Evolutionary conservation across 1,139 yeast genomes (phyloP).

Genomic region (Wickerhamomyces sp.): DNA sequence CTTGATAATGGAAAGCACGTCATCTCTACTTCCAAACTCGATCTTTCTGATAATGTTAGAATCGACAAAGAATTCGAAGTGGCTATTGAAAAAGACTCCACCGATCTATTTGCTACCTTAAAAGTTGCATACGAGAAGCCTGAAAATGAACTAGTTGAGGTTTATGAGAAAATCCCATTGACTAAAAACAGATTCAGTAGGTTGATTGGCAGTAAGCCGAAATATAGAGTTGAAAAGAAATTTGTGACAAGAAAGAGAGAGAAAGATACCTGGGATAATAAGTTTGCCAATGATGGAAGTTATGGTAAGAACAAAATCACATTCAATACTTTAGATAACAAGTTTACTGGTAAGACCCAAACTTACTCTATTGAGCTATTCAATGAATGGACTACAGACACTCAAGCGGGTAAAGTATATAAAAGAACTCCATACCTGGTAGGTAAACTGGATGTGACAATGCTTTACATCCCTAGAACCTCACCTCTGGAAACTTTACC

Average conservation of each 20-base stretch:
- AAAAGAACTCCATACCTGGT: constrained; percentile 53
- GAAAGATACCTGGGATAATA: constrained; percentile 50
- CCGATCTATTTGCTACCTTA: constrained; percentile 63
- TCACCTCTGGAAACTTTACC: constrained; percentile 58
- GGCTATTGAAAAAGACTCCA: constrained; percentile 27
- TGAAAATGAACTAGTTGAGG: constrained; percentile 49
- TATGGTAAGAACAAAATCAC: constrained; percentile 73
- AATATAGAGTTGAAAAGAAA: constrained; percentile 37
- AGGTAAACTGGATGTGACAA: constrained; percentile 64
- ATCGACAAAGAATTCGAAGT: constrained; percentile 84
- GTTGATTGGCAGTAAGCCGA: constrained; percentile 35
- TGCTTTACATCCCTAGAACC: constrained; percentile 65
- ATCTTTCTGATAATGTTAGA: constrained; percentile 37
- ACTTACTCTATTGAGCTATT: constrained; percentile 56
- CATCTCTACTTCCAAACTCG: constrained; percentile 65
- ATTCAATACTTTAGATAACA: constrained; percentile 50
- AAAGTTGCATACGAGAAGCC: constrained; percentile 59
- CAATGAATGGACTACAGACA: constrained; percentile 73
- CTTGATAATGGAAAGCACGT: constrained; percentile 90
- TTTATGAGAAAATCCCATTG: constrained; percentile 45
- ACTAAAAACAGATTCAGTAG: constrained; percentile 23
- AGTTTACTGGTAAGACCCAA: constrained; percentile 48
- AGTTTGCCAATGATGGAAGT: constrained; percentile 81
- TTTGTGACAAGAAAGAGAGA: constrained; percentile 46
- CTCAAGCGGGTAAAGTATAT: constrained; percentile 28